phyloP scores from a whole-genome alignment of 2,329 filamentous ascomycete genomes.

The Monascus ruber region DNA sequence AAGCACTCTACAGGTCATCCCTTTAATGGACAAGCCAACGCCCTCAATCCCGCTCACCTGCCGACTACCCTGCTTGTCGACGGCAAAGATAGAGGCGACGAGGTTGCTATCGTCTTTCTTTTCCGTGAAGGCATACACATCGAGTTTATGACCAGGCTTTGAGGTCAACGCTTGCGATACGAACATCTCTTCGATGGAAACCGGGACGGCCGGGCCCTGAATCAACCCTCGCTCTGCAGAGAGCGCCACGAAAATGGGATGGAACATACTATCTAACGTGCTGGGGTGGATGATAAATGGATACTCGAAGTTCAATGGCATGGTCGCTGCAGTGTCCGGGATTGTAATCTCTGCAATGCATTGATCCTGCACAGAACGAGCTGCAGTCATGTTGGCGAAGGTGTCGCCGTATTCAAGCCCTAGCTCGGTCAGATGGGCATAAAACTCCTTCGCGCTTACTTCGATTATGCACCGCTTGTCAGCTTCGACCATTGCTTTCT shows the following conservation, averaged over 20 bases:
- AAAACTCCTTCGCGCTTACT: conserved; percentile 13
- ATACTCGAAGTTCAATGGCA: conserved; percentile 18
- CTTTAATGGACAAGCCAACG: too few relatives aligned
- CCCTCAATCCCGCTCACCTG: too few relatives aligned
- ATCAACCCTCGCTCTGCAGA: conserved; percentile 3
- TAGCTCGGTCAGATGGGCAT: conserved; percentile 10
- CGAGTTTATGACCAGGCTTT: conserved; percentile 4
- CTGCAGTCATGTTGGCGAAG: conserved; percentile 14
- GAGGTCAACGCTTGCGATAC: conserved; percentile 4
- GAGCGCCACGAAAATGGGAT: conserved; percentile 14
- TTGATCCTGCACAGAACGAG: conserved; percentile 2
- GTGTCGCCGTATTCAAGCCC: conserved; percentile 19
- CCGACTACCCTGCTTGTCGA: background rate
- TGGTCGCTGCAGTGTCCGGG: conserved; percentile 14
- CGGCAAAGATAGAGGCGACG: conserved; percentile 7
- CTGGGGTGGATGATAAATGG: conserved; percentile 19
- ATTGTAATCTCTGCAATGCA: conserved; percentile 12
- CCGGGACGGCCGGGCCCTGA: conserved; percentile 10
- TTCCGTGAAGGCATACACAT: conserved; percentile 5
- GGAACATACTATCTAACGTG: conserved; percentile 21
- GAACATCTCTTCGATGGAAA: conserved; percentile 11
- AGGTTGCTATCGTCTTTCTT: conserved; percentile 1
- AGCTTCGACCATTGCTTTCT: conserved; percentile 1
- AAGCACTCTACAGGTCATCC: too few relatives aligned
- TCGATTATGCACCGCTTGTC: conserved; percentile 1